Conservation (phyloP, 352 stramenopile genomes). For the Pythium diclinum region DNA sequence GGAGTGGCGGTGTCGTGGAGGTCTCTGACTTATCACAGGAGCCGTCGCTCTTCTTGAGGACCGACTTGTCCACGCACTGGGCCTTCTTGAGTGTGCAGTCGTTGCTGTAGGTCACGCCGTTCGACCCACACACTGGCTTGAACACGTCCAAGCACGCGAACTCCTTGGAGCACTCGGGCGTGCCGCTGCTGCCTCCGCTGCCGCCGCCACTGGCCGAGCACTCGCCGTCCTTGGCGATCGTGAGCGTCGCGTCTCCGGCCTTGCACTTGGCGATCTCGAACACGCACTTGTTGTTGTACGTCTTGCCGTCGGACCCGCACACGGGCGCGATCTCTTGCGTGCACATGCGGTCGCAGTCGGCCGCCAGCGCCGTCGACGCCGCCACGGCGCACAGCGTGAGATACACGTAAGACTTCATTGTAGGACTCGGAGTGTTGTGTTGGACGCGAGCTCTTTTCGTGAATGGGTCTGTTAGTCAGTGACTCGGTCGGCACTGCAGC, state of each 20-base stretch:
- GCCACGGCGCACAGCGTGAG: not conserved
- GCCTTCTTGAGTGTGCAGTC: constrained; percentile 44
- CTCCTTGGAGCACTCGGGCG: constrained; percentile 16
- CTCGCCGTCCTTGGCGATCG: constrained; percentile 14
- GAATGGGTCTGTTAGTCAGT: not conserved
- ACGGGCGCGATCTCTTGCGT: constrained; percentile 8
- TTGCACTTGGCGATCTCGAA: constrained; percentile 18
- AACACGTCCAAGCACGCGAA: constrained; percentile 18
- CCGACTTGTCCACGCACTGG: constrained; percentile 31
- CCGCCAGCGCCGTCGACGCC: not conserved
- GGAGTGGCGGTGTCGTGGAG: not conserved
- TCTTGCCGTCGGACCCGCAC: constrained; percentile 21
- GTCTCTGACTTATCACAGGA: constrained; percentile 20
- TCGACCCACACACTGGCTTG: constrained; percentile 48
- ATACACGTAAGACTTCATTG: constrained; percentile 1
- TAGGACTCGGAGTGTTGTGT: not conserved
- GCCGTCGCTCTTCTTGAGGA: constrained; percentile 28
- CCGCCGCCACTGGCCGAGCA: constrained; percentile 38
- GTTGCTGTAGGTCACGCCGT: constrained; percentile 54
- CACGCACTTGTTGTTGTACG: constrained; percentile 20
- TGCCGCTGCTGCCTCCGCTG: constrained; percentile 24
- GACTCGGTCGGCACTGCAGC: constrained; percentile 23
- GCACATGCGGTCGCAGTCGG: constrained; percentile 16
- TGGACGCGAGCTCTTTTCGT: not conserved
- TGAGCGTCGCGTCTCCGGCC: constrained; percentile 10